These are phyloP conservation scores for Exserohilum turcica DNA, from an alignment of 2,329 filamentous ascomycete species.

Conservation along the genomic window DNA sequence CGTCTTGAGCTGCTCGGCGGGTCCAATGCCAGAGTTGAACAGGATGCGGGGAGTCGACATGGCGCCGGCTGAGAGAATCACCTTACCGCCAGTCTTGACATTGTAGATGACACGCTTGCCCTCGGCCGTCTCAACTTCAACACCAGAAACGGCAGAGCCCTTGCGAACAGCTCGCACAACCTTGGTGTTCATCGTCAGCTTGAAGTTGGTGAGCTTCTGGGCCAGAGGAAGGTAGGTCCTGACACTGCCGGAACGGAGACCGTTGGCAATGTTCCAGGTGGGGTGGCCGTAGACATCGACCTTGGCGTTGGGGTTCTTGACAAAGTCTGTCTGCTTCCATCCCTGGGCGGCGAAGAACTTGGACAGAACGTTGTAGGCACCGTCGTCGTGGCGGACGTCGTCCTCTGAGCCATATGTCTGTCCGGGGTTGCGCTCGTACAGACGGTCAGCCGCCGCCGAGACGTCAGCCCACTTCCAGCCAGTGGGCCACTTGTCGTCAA, in stretches of 20 bases:
- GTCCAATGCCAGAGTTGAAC: conserved; percentile 71
- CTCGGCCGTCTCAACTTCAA: conserved; percentile 59
- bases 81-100: conserved; percentile 63
- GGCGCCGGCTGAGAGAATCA: conserved; percentile 69
- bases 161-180: conserved; percentile 68
- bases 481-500: conserved; percentile 71
- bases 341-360: conserved; percentile 63
- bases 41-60: conserved; percentile 72
- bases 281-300: conserved; percentile 64
- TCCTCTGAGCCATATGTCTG: conserved; percentile 69
- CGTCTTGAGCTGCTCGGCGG: conserved; percentile 54
- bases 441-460: conserved; percentile 61
- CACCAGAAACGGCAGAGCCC: conserved; percentile 65
- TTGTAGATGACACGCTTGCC: conserved; percentile 57
- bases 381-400: conserved; percentile 66
- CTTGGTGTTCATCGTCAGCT: conserved; percentile 67
- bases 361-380: conserved; percentile 67
- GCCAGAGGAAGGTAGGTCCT: conserved; percentile 71
- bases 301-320: conserved; percentile 65
- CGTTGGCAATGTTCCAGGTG: conserved; percentile 68
- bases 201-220: conserved; percentile 65
- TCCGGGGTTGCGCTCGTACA: conserved; percentile 74
- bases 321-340: conserved; percentile 68
- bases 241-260: conserved; percentile 70
- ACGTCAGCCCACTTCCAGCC: conserved; percentile 73